Evolutionary conservation across 768 basidiomycete species (phyloP), one percentile per base, ranked within the genome.

Genomic region (Mrakia hoshinonis): DNA sequence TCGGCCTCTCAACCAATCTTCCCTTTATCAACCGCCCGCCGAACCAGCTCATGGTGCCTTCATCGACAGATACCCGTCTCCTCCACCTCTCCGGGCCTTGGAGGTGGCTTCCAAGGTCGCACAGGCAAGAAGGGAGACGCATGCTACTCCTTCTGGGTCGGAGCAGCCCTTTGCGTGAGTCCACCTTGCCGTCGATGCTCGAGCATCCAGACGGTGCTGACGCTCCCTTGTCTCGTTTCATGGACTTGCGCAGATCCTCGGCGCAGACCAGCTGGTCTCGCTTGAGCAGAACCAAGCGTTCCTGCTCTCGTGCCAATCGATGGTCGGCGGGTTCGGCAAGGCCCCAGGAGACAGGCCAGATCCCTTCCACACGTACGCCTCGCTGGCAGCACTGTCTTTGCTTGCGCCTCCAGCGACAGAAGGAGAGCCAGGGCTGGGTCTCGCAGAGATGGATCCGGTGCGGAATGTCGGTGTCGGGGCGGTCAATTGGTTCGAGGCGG

Each of bases 131-230:
- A 84, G 4, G 85, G 89, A 6, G 95, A 98, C 74, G 90, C 92
- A 3, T 99, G 95, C 78, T 99, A 99, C 79, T 91, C 90, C 74
- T 98, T 96, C 79, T 99, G 95, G 95, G 89, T 89, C 75, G 88
- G 90, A 3, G 93, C 87, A 11, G 83, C 90, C 0, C 79, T 97
- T 12, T 80, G 84, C 77, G 94, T 94, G 73, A 65, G 85, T 78
- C 7, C 67, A 9, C 58, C 20, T 63, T 31, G 47, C 26, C 69
- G 60, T 34, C 36, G 24, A 26, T 7, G 6, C 66, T 38, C n/a
- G n/a, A n/a, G n/a, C n/a, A n/a, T n/a, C n/a, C n/a, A n/a, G n/a
- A n/a, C n/a, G n/a, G n/a, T n/a, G n/a, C n/a, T 52, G 51, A 54
- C 49, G 60, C 29, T 29, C 26, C 47, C 68, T 69, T 64, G 43